Conservation (phyloP, 371 early-diverging fungal genomes). For the Entomophthora muscae region DNA sequence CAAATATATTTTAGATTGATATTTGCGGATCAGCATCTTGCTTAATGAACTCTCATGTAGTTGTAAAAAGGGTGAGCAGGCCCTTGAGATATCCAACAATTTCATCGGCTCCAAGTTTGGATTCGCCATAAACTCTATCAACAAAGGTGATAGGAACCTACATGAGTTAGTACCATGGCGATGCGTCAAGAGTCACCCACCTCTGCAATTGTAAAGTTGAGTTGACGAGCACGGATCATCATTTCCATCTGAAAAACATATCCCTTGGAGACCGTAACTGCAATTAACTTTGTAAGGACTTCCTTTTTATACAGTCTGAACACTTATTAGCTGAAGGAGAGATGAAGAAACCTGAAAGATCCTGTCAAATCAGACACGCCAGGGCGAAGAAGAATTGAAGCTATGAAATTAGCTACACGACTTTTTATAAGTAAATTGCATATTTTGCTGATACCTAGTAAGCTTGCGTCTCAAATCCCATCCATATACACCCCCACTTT, state of each 20-base stretch:
- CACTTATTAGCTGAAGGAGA: neutral
- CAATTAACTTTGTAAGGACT: constrained; percentile 68
- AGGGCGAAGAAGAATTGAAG: constrained; percentile 77
- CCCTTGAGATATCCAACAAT: constrained; percentile 87
- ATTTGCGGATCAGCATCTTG: too few relatives aligned
- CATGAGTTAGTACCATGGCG: too few relatives aligned
- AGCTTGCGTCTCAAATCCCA: constrained; percentile 97
- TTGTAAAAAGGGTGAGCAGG: constrained; percentile 60
- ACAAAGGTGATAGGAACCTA: constrained; percentile 91
- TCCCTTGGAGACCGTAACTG: constrained; percentile 80
- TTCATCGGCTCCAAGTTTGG: constrained; percentile 87
- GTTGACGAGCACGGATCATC: constrained; percentile 92
- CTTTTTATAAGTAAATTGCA: constrained; percentile 19
- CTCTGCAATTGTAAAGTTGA: constrained; percentile 78
- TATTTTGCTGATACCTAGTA: constrained; percentile 39
- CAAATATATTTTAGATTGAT: too few relatives aligned
- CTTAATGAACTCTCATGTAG: constrained; percentile 22
- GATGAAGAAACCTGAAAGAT: constrained; percentile 53
- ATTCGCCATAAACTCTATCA: constrained; percentile 91
- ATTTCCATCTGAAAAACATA: constrained; percentile 99
- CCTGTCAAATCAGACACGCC: constrained; percentile 94
- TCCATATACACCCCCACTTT: constrained; percentile 92
- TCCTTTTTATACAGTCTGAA: constrained; percentile 92
- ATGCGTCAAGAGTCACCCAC: too few relatives aligned
- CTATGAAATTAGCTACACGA: constrained; percentile 94